Conservation (phyloP, 169 alveolate genomes). For the Babesia ovis region DNA sequence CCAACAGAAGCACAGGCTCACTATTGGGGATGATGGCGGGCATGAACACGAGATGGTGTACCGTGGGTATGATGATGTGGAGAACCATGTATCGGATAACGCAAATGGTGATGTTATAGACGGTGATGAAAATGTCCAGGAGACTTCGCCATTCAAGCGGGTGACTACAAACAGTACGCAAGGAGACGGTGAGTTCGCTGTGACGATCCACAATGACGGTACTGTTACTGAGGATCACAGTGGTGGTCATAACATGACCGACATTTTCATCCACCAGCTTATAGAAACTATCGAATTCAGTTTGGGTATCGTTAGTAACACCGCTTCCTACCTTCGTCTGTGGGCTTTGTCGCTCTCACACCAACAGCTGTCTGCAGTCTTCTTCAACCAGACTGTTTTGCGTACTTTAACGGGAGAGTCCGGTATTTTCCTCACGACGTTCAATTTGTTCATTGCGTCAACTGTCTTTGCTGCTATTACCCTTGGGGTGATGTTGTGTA, state of each 20-base stretch:
- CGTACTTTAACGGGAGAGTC: constrained; percentile 38
- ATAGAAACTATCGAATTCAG: constrained; percentile 98
- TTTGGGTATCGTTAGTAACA: constrained; percentile 96
- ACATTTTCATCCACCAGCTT: constrained; percentile 92
- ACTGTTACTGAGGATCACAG: constrained; percentile 65
- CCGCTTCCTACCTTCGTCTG: constrained; percentile 98
- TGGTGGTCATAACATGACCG: constrained; percentile 76
- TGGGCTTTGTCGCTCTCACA: constrained; percentile 99
- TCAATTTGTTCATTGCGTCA: constrained; percentile 76
- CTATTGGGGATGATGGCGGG: constrained; percentile 4
- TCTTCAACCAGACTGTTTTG: constrained; percentile 85
- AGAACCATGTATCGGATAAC: neutral
- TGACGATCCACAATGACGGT: constrained; percentile 56
- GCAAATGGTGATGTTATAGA: neutral
- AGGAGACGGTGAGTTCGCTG: constrained; percentile 59
- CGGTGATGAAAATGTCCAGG: neutral
- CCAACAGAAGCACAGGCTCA: constrained; percentile 17
- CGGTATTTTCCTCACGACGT: constrained; percentile 46
- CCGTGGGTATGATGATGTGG: constrained; percentile 58
- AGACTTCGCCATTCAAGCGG: constrained; percentile 16
- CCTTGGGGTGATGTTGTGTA: constrained; percentile 93
- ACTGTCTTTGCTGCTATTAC: constrained; percentile 90
- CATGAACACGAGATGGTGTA: constrained; percentile 66
- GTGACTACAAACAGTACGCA: constrained; percentile 9
- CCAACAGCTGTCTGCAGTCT: constrained; percentile 94